A percentile compares a stretch with the other conserved stretches of the same genome.
Evolutionary conservation across 202 grass and related monocot genomes (phyloP).

Genomic region (Miscanthus sacchariflorus): DNA sequence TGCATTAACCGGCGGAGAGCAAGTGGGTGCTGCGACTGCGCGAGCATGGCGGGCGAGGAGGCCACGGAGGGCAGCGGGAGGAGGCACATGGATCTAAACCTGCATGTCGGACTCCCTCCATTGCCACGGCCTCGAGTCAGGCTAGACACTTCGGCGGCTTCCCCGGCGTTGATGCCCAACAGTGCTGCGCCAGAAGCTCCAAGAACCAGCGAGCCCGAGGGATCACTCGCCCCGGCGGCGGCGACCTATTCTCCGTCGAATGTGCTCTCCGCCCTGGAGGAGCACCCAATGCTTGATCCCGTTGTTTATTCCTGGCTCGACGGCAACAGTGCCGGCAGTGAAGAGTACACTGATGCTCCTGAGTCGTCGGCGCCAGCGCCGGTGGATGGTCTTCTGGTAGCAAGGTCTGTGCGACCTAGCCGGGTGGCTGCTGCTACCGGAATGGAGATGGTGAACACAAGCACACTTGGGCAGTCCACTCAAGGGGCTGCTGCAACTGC

Average conservation of each 20-base stretch:
- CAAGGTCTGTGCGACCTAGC: constrained; percentile 20
- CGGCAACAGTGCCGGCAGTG: constrained; percentile 1
- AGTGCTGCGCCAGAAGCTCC: neutral
- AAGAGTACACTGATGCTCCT: constrained; percentile 35
- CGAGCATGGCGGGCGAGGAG: constrained; percentile 46
- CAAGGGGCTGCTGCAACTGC: neutral
- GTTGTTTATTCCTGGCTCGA: constrained; percentile 40
- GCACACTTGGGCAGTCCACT: neutral
- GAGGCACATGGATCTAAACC: constrained; percentile 67
- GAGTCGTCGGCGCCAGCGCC: neutral
- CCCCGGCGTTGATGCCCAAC: neutral
- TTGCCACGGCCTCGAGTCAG: constrained; percentile 51
- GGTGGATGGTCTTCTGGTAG: constrained; percentile 15
- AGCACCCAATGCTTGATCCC: constrained; percentile 46
- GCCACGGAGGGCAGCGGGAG: constrained; percentile 32
- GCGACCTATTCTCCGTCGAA: constrained; percentile 64
- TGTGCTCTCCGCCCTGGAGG: constrained; percentile 50
- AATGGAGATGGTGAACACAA: constrained; percentile 30
- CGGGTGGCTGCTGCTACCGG: neutral
- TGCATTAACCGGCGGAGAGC: neutral
- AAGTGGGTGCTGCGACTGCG: neutral
- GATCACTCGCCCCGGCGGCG: neutral
- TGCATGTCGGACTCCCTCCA: constrained; percentile 31
- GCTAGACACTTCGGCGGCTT: neutral
- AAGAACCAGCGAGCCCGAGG: neutral